phyloP scores from a whole-genome alignment of 495 filamentous ascomycete genomes.

The Tuber borchii region DNA sequence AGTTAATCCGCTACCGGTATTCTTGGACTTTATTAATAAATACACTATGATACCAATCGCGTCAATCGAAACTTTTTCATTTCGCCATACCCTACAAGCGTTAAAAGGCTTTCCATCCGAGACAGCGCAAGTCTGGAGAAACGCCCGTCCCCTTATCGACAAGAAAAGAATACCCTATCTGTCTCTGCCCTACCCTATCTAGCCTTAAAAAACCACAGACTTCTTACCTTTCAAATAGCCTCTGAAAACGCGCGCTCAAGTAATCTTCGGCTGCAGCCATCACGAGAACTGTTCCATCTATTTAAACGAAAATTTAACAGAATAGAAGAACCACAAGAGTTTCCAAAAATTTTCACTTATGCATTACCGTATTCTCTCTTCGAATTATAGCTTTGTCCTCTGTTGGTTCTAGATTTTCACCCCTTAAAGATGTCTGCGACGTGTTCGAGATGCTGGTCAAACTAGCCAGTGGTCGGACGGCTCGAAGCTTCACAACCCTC shows the following conservation, averaged over 20 bases:
- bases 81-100: conserved; percentile 26
- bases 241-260: not conserved
- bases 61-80: conserved; percentile 29
- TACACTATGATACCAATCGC: conserved; percentile 30
- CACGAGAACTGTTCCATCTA: not conserved
- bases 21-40: not conserved
- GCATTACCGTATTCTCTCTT: not conserved
- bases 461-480: not conserved
- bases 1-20: not conserved
- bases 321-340: not conserved
- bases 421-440: not conserved
- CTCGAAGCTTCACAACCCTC: not conserved
- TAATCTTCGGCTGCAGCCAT: not conserved
- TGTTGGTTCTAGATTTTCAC: not conserved
- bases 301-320: not conserved
- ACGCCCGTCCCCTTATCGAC: conserved; percentile 30
- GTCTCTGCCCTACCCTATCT: conserved; percentile 8
- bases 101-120: conserved; percentile 27
- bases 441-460: not conserved
- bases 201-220: not conserved
- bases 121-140: conserved; percentile 29
- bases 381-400: not conserved
- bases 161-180: conserved; percentile 26
- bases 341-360: not conserved
- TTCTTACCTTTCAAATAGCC: not conserved